Conservation (phyloP, 306 rosid species). For the Vigna reflexopilosa region DNA sequence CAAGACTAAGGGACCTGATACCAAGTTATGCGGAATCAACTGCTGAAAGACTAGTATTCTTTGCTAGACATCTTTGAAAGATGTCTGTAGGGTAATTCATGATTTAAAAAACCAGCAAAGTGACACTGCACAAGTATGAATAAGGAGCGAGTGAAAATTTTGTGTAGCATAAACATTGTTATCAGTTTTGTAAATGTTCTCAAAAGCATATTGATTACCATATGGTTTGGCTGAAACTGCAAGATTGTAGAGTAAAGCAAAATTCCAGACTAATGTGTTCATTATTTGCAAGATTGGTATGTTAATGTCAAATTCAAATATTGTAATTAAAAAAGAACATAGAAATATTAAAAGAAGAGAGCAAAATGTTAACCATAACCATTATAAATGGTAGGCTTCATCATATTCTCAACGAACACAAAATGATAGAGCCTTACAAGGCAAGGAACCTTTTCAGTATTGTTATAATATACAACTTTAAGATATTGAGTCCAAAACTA, state of each 20-base stretch:
- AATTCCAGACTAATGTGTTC: conserved; percentile 26
- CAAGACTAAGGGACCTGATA: conserved; percentile 83
- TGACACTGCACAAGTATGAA: conserved; percentile 51
- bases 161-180: conserved; percentile 59
- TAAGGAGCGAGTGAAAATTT: conserved; percentile 61
- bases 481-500: too few species aligned
- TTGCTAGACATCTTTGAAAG: conserved; percentile 52
- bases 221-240: conserved; percentile 41
- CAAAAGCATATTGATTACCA: conserved; percentile 41
- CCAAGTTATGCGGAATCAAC: conserved; percentile 80
- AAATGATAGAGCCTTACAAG: too few species aligned
- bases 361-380: too few species aligned
- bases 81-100: conserved; percentile 51
- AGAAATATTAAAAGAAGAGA: too few species aligned
- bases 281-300: conserved; percentile 15
- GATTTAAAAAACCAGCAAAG: conserved; percentile 45
- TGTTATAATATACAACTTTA: too few species aligned
- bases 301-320: background rate
- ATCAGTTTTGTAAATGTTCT: conserved; percentile 61
- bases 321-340: background rate
- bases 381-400: too few species aligned
- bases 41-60: conserved; percentile 59
- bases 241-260: conserved; percentile 29
- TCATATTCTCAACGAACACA: too few species aligned
- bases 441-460: too few species aligned